Conservation (phyloP, 2,329 filamentous ascomycete species). For the Monosporascus sp. region DNA sequence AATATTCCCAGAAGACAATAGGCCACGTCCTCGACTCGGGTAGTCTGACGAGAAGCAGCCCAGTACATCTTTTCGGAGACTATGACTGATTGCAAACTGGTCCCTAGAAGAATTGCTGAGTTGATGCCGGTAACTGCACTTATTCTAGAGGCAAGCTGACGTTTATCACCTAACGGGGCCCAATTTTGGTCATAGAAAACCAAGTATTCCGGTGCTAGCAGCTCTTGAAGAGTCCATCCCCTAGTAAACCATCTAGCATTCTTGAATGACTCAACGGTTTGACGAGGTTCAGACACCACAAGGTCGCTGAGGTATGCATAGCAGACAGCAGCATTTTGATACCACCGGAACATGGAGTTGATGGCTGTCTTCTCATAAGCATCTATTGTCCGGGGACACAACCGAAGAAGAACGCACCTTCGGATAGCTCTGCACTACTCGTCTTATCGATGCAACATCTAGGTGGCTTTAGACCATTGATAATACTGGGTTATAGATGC, state of each 20-base stretch:
- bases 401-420: background rate
- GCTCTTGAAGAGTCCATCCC: no score
- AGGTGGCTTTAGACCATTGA: no score
- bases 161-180: no score
- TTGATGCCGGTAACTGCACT: background rate
- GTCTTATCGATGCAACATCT: conserved; percentile 2
- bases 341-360: background rate
- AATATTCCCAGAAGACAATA: conserved; percentile 22
- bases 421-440: background rate
- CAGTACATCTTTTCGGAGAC: conserved; percentile 15
- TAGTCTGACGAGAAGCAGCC: conserved; percentile 15
- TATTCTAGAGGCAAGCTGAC: no score
- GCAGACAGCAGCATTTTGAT: background rate
- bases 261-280: accelerated
- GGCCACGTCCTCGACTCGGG: conserved; percentile 14
- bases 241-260: conserved; percentile 1
- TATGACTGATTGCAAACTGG: no score
- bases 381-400: no score
- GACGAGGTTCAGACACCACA: background rate
- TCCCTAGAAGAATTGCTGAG: background rate
- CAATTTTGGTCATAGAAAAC: background rate
- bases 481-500: no score
- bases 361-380: no score
- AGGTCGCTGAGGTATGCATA: conserved; percentile 2
- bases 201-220: background rate